Evolutionary conservation across 257 asterid genomes (phyloP).

Genomic region (Handroanthus guayacan): DNA sequence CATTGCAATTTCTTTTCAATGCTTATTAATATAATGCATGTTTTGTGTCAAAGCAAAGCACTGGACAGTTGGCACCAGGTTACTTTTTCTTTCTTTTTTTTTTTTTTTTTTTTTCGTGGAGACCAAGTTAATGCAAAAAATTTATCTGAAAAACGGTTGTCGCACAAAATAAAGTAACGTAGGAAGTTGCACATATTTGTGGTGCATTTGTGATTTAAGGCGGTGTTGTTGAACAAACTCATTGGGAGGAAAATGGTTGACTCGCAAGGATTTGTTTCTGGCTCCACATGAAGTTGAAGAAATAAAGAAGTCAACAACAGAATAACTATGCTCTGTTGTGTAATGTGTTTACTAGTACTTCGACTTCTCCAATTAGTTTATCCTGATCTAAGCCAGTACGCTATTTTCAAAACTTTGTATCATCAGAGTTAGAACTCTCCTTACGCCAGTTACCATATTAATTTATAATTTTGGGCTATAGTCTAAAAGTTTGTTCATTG

Average conservation of each 20-base stretch:
- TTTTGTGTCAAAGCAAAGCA: background rate
- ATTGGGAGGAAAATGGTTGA: background rate
- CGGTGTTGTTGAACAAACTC: background rate
- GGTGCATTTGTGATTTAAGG: constrained; percentile 12
- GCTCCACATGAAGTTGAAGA: background rate
- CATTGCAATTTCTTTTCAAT: constrained; percentile 8
- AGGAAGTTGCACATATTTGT: constrained; percentile 4
- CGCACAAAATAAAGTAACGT: background rate
- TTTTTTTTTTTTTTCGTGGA: constrained; percentile 11
- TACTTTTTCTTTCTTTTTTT: background rate
- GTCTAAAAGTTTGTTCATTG: background rate
- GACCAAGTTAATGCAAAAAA: background rate
- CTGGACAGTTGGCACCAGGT: background rate
- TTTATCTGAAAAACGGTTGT: background rate
- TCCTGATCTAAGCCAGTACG: background rate
- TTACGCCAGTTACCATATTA: background rate
- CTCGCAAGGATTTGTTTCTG: background rate
- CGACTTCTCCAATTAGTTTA: background rate
- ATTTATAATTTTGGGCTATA: background rate
- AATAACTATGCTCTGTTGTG: background rate
- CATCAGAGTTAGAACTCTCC: background rate
- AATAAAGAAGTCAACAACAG: background rate
- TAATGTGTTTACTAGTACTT: background rate
- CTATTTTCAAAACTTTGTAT: background rate
- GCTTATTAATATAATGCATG: background rate